Evolutionary conservation across 768 basidiomycete species (phyloP).

Genomic region (Boletus sp.): DNA sequence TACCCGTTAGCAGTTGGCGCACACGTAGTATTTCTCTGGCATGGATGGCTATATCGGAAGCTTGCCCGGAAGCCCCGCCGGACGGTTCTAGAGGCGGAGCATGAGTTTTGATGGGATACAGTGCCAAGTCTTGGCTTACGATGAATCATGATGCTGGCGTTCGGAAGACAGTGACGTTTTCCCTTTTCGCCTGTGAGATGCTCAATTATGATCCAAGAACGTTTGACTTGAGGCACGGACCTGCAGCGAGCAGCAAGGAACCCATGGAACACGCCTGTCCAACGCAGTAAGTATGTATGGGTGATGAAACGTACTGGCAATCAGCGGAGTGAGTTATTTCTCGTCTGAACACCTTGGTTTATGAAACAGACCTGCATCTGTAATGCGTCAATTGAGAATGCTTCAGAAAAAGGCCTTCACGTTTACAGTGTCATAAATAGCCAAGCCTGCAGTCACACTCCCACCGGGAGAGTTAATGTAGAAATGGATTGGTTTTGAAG

Average conservation of each 20-base stretch:
- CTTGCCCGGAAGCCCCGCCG: slow-evolving; percentile 93
- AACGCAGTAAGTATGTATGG: slow-evolving; percentile 95
- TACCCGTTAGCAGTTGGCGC: slow-evolving; percentile 76
- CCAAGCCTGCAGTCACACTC: slow-evolving; percentile 92
- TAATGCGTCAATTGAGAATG: slow-evolving; percentile 17
- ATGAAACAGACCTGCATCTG: slow-evolving; percentile 67
- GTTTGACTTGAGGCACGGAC: slow-evolving; percentile 27
- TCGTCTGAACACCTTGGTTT: neutral
- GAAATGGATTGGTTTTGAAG: slow-evolving; percentile 89
- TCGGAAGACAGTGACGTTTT: slow-evolving; percentile 87
- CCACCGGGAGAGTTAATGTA: slow-evolving; percentile 98
- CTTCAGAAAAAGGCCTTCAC: slow-evolving; percentile 2
- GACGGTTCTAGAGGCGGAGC: slow-evolving; percentile 71
- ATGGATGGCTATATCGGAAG: slow-evolving; percentile 96
- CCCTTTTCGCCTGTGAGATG: slow-evolving; percentile 65
- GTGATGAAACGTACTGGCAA: slow-evolving; percentile 81
- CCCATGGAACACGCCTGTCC: slow-evolving; percentile 98
- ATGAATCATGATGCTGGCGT: slow-evolving; percentile 98
- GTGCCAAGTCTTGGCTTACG: slow-evolving; percentile 49
- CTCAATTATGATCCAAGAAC: slow-evolving; percentile 15
- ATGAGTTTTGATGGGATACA: slow-evolving; percentile 8
- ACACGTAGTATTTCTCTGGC: slow-evolving; percentile 94
- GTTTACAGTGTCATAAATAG: slow-evolving; percentile 94
- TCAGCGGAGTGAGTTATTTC: slow-evolving; percentile 27
- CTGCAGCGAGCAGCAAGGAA: slow-evolving; percentile 86